These are phyloP conservation scores for Mariannaea elegans DNA, from an alignment of 2,329 filamentous ascomycete genomes.

Conservation along the genomic window DNA sequence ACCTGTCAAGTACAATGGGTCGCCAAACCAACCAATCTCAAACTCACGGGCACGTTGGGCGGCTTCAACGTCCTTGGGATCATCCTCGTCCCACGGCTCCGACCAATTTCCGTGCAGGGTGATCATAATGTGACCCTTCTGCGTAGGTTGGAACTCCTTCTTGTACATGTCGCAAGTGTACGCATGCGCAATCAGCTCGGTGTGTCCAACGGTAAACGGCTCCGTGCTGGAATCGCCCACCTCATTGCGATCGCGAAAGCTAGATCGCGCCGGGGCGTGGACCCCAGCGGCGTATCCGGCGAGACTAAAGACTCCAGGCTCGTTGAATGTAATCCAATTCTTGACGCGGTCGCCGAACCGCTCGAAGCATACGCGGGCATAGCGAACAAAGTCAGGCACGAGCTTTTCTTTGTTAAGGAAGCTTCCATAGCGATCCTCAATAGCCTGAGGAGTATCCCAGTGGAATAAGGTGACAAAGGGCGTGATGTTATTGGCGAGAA, in stretches of 20 bases:
- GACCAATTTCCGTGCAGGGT: slow-evolving; percentile 54
- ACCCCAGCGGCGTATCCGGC: slow-evolving; percentile 34
- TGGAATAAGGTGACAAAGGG: slow-evolving; percentile 72
- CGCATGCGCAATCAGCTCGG: slow-evolving; percentile 50
- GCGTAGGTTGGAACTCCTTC: slow-evolving; percentile 48
- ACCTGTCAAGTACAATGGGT: slow-evolving; percentile 48
- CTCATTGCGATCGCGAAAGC: slow-evolving; percentile 33
- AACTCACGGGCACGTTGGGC: slow-evolving; percentile 52
- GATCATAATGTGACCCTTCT: slow-evolving; percentile 51
- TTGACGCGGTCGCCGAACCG: slow-evolving; percentile 34
- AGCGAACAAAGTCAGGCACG: slow-evolving; percentile 34
- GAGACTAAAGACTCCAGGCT: slow-evolving; percentile 29
- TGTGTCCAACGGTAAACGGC: slow-evolving; percentile 51
- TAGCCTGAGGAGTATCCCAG: slow-evolving; percentile 65
- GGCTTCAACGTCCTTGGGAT: slow-evolving; percentile 47
- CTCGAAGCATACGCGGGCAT: slow-evolving; percentile 36
- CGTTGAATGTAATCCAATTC: slow-evolving; percentile 37
- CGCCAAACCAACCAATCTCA: slow-evolving; percentile 53
- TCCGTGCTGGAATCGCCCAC: slow-evolving; percentile 40
- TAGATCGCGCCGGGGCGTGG: slow-evolving; percentile 30
- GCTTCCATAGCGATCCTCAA: slow-evolving; percentile 34
- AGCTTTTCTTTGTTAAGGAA: slow-evolving; percentile 32
- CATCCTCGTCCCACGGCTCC: slow-evolving; percentile 49
- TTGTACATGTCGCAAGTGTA: slow-evolving; percentile 50
- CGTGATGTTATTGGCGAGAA: slow-evolving; percentile 61